These are phyloP conservation scores for Carallia brachiata DNA, from an alignment of 345 rosid genomes.

Conservation along the genomic window DNA sequence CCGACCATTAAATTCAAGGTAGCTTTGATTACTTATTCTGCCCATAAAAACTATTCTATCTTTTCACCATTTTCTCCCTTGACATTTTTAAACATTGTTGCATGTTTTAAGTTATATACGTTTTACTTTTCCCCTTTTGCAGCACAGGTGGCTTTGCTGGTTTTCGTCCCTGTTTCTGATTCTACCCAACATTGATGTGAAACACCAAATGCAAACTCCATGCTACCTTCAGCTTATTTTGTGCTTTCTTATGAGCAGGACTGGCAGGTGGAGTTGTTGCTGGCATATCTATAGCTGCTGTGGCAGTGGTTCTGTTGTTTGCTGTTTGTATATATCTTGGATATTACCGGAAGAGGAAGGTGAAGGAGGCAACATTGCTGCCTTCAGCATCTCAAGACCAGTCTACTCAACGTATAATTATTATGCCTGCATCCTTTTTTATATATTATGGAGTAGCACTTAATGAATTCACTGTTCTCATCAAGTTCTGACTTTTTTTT, in stretches of 20 bases:
- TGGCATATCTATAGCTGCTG: constrained; percentile 58
- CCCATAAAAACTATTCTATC: background rate
- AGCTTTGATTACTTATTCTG: background rate
- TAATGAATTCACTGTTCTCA: background rate
- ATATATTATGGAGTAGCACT: background rate
- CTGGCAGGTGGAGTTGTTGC: constrained; percentile 57
- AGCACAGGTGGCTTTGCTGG: constrained; percentile 51
- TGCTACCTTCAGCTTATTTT: constrained; percentile 26
- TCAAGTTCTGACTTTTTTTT: background rate
- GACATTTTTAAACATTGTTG: background rate
- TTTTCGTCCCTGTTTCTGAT: constrained; percentile 15
- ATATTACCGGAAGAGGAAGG: constrained; percentile 49
- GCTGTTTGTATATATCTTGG: constrained; percentile 39
- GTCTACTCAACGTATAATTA: constrained; percentile 30
- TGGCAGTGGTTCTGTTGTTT: constrained; percentile 37
- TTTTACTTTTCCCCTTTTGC: constrained; percentile 37
- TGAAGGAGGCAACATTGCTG: constrained; percentile 33
- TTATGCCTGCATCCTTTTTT: background rate
- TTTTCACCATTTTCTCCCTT: background rate
- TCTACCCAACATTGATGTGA: constrained; percentile 14
- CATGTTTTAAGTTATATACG: too few relatives aligned
- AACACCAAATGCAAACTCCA: constrained; percentile 13
- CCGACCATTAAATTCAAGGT: constrained; percentile 57
- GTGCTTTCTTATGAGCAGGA: constrained; percentile 45
- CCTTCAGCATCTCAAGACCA: constrained; percentile 32